Evolutionary conservation across 345 rosid genomes (phyloP), one percentile per base, ranked within the genome.

Genomic region (Pelargonium nanum): DNA sequence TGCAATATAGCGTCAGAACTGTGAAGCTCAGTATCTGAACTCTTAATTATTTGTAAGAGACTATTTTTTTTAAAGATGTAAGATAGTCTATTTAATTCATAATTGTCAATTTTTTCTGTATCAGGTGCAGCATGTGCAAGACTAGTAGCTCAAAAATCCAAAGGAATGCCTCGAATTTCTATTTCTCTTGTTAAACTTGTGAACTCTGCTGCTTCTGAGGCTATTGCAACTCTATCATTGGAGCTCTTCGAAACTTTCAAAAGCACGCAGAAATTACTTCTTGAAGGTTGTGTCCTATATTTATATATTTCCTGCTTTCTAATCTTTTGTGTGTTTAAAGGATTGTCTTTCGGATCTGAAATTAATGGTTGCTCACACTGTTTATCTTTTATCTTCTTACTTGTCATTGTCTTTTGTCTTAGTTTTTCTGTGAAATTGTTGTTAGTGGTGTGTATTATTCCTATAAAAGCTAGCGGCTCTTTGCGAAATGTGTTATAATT

Each of bases 91-190:
- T n/a, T n/a, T n/a, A n/a, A n/a, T n/a, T n/a, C n/a, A n/a, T n/a
- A 32, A 34, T 40, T 53, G 61, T 54, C 56, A 10, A 52, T 63
- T 21, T 23, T 45, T 59, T 34, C 28, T 61, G 52, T 63, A 74
- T 66, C 66, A 84, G 96, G 82, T 72, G 65, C 74, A 9, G 70
- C 69, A 57, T 59, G 9, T 68, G 93, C 89, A 16, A 78, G 77
- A 40, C 67, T 92, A 70, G 88, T 87, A 34, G 87, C 91, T 60
- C 98, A 92, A 68, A 89, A 86, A 73, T 75, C 91, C 0, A 89
- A 84, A 77, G 98, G 98, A 67, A 82, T 92, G 98, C 96, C 98
- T 53, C 71, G 84, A 7, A 72, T 92, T 55, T 63, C 76, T 50
- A 62, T 89, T 68, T 54, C 82, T 63, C 75, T 92, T 26, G 75